Conservation (phyloP, 768 basidiomycete genomes). For the Podaxis sp. region DNA sequence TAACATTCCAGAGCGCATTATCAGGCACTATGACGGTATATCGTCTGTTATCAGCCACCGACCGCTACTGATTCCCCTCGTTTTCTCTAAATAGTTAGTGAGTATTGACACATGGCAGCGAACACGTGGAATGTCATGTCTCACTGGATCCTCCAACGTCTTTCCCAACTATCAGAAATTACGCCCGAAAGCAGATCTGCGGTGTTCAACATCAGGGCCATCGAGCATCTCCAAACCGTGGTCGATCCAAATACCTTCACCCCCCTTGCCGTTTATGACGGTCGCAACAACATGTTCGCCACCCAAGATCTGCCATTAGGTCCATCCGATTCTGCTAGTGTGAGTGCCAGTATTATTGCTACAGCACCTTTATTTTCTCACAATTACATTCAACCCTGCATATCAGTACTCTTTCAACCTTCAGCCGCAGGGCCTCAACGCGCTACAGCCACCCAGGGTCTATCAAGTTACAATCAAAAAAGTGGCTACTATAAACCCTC, state of each 20-base stretch:
- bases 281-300: constrained; percentile 74
- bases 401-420: constrained; percentile 44
- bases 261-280: constrained; percentile 75
- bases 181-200: constrained; percentile 53
- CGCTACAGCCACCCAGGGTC: constrained; percentile 48
- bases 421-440: constrained; percentile 50
- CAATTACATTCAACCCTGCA: constrained; percentile 1
- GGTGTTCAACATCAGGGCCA: constrained; percentile 60
- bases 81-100: constrained; percentile 38
- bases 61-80: constrained; percentile 10
- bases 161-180: constrained; percentile 59
- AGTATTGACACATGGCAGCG: constrained; percentile 22
- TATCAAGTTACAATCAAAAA: constrained; percentile 66
- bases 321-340: constrained; percentile 50
- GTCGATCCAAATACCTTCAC: constrained; percentile 68
- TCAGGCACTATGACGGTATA: constrained; percentile 81
- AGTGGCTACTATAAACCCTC: constrained; percentile 45
- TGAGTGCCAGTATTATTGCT: constrained; percentile 24
- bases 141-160: background rate
- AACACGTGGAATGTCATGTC: background rate
- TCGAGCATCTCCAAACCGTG: constrained; percentile 57
- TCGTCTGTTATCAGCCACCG: constrained; percentile 13
- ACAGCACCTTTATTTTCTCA: background rate
- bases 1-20: constrained; percentile 58
- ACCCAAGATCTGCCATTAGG: constrained; percentile 62